phyloP scores from a whole-genome alignment of 768 basidiomycete species.

The Lentinula aciculospora region DNA sequence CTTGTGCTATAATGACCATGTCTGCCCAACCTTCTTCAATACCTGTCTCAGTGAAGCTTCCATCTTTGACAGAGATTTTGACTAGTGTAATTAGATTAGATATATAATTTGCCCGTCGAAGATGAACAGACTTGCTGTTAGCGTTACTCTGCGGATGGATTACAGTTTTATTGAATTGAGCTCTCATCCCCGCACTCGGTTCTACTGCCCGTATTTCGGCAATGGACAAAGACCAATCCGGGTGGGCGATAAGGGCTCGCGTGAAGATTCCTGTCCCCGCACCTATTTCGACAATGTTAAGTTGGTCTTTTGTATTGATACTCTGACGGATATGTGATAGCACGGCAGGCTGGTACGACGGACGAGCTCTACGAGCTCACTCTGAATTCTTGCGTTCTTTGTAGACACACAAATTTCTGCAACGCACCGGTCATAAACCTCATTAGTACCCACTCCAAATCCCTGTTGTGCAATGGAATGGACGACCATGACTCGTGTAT shows the following conservation, averaged over 20 bases:
- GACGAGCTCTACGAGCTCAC: constrained; percentile 52
- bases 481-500: not conserved
- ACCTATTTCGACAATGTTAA: constrained; percentile 74
- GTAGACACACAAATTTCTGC: not conserved
- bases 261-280: constrained; percentile 89
- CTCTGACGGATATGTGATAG: constrained; percentile 54
- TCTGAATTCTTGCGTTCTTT: too few species aligned
- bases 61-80: constrained; percentile 44
- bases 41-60: constrained; percentile 65
- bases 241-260: constrained; percentile 66
- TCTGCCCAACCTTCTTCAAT: constrained; percentile 69
- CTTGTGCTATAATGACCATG: constrained; percentile 75
- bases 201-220: constrained; percentile 65
- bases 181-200: constrained; percentile 85
- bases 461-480: constrained; percentile 4
- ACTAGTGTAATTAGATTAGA: not conserved
- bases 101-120: not conserved
- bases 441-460: constrained; percentile 78
- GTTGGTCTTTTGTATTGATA: constrained; percentile 26
- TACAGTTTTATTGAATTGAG: constrained; percentile 54
- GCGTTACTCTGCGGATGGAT: constrained; percentile 32
- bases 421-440: constrained; percentile 66
- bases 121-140: not conserved
- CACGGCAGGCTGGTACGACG: constrained; percentile 69
- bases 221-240: constrained; percentile 45